phyloP scores from a whole-genome alignment of 1,284 basidiomycete species.

The Ganoderma lingzhi region DNA sequence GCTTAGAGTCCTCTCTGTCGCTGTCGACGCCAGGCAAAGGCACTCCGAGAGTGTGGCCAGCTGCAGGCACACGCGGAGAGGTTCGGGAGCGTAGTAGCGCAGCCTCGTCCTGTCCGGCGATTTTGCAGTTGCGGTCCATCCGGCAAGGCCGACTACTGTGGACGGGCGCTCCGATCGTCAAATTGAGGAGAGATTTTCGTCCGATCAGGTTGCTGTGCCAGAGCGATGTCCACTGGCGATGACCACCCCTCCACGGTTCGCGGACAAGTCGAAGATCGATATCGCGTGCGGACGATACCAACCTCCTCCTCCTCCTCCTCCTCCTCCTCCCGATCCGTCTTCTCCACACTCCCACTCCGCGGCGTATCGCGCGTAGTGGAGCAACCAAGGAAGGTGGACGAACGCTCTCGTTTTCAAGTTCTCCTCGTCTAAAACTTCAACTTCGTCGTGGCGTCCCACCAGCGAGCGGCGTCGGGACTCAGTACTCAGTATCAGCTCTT shows the following conservation, averaged over 20 bases:
- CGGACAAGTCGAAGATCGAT: slow-evolving; percentile 10
- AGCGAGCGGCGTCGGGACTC: too few relatives aligned
- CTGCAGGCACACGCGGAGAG: not conserved
- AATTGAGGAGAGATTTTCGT: slow-evolving; percentile 1
- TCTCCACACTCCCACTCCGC: slow-evolving; percentile 11
- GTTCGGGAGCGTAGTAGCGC: not conserved
- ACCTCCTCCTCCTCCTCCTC: not conserved
- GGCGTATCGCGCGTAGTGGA: not conserved
- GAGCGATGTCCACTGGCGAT: slow-evolving; percentile 13
- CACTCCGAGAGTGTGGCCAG: too few relatives aligned
- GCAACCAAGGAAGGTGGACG: not conserved
- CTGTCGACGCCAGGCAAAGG: not conserved
- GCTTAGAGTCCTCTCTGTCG: too few relatives aligned
- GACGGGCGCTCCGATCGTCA: not conserved
- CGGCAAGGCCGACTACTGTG: not conserved
- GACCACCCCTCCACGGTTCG: slow-evolving; percentile 21
- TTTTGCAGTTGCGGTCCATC: not conserved
- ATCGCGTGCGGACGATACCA: not conserved
- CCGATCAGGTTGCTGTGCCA: not conserved
- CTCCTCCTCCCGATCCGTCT: not conserved
- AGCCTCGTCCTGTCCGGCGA: not conserved
- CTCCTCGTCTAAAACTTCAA: slow-evolving; percentile 6
- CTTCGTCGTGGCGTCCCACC: not conserved
- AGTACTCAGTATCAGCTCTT: too few relatives aligned
- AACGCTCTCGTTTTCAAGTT: not conserved